A percentile compares a stretch with the other conserved stretches of the same genome.
Conservation (phyloP, 495 filamentous ascomycete species). For the Penicillium robsamsonii region DNA sequence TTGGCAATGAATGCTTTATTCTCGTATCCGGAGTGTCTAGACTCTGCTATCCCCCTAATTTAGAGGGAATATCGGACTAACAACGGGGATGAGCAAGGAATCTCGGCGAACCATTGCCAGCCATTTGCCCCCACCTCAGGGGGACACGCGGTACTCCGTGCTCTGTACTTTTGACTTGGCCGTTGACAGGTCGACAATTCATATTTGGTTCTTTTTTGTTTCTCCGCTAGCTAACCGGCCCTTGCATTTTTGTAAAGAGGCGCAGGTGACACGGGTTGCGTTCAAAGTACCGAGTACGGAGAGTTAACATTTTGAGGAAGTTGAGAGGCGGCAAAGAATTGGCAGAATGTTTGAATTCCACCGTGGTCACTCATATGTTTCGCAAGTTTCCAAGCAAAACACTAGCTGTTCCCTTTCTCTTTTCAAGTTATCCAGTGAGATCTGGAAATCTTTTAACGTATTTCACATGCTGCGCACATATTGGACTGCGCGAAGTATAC, state of each 20-base stretch:
- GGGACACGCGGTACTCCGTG: background rate
- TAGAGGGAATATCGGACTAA: constrained; percentile 15
- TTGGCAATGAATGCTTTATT: constrained; percentile 4
- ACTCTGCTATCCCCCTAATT: background rate
- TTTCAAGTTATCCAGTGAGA: no score
- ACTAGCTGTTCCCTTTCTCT: no score
- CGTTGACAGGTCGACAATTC: constrained; percentile 22
- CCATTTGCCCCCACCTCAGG: constrained; percentile 7
- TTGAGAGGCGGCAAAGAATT: background rate
- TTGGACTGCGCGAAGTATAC: no score
- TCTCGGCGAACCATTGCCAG: constrained; percentile 16
- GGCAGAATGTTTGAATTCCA: background rate
- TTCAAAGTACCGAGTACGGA: no score
- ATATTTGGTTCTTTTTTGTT: constrained; percentile 6
- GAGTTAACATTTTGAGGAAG: no score
- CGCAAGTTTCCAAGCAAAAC: no score
- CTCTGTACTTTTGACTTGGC: constrained; percentile 8
- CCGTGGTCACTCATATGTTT: no score
- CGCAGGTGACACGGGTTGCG: background rate
- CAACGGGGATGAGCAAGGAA: constrained; percentile 4
- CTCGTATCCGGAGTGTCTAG: background rate
- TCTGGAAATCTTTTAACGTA: no score
- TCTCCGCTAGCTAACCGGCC: no score
- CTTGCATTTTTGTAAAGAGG: no score
- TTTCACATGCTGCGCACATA: no score